A percentile compares a stretch with the other conserved stretches of the same genome.
Evolutionary conservation across 2,329 filamentous ascomycete genomes (phyloP).

Genomic region (Nemania sp.): DNA sequence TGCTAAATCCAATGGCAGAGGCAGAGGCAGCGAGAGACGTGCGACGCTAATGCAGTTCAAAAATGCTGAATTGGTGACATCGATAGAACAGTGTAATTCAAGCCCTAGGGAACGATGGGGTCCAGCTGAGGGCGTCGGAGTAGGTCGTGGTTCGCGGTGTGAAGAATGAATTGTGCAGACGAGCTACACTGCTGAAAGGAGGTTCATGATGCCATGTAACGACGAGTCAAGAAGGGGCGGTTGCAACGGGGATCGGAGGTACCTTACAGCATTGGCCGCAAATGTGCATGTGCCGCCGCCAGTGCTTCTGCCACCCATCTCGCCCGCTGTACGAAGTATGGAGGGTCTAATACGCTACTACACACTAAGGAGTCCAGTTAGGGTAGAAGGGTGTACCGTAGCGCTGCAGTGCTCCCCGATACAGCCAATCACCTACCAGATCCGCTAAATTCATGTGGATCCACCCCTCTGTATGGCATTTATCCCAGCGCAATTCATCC

Average conservation of each 20-base stretch:
- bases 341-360: too few relatives aligned
- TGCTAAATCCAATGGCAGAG: conserved; percentile 17
- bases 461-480: too few relatives aligned
- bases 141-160: conserved; percentile 3
- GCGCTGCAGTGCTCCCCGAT: conserved; percentile 1
- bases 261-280: background rate
- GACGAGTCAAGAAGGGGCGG: conserved; percentile 17
- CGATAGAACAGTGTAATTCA: conserved; percentile 1
- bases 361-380: too few relatives aligned
- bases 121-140: too few relatives aligned
- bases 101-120: too few relatives aligned
- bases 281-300: background rate
- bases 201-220: conserved; percentile 26
- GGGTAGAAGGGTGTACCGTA: too few relatives aligned
- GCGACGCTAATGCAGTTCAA: conserved; percentile 14
- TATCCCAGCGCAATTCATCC: too few relatives aligned
- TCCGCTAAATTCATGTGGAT: background rate
- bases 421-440: conserved; percentile 14
- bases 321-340: too few relatives aligned
- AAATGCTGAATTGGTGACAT: conserved; percentile 12
- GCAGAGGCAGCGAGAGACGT: background rate
- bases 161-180: conserved; percentile 12
- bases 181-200: conserved; percentile 26
- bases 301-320: too few relatives aligned
- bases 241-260: conserved; percentile 8